Percentiles rank a stretch among this genome's conserved stretches.
Evolutionary conservation across 352 stramenopile genomes (phyloP).

Genomic region (Peronospora farinosa): DNA sequence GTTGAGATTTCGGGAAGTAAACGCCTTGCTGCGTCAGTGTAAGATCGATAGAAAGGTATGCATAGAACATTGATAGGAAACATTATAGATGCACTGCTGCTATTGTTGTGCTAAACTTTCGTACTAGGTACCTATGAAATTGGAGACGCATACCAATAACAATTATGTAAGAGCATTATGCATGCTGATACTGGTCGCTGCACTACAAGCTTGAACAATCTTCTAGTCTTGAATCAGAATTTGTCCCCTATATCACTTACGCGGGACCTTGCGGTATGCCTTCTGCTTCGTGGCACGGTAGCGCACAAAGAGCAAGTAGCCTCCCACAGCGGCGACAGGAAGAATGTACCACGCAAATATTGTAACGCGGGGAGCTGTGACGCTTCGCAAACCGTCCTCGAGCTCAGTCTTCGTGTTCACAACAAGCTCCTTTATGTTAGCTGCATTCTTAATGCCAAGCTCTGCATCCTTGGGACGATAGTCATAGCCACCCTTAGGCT

Average conservation of each 20-base stretch:
- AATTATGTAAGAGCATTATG: not conserved
- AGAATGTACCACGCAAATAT: constrained; percentile 80
- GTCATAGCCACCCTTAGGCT: constrained; percentile 28
- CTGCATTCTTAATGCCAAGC: constrained; percentile 54
- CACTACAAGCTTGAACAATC: not conserved
- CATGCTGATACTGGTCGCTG: not conserved
- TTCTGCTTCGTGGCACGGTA: constrained; percentile 36
- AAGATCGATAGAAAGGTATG: constrained; percentile 14
- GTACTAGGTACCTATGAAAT: not conserved
- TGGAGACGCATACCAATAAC: constrained; percentile 2
- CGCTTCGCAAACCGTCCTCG: constrained; percentile 40
- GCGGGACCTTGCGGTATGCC: constrained; percentile 29
- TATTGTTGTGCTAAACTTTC: not conserved
- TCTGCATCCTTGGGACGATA: constrained; percentile 68
- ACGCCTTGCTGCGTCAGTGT: constrained; percentile 21
- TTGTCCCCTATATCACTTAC: constrained; percentile 20
- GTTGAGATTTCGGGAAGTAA: constrained; percentile 34
- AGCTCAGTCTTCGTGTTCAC: constrained; percentile 30
- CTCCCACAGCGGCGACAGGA: constrained; percentile 53
- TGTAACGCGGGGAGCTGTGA: constrained; percentile 49
- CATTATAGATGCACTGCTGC: constrained; percentile 1
- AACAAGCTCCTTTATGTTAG: constrained; percentile 48
- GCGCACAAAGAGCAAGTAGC: constrained; percentile 61
- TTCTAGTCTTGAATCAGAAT: no score
- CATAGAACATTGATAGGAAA: constrained; percentile 14